Conservation (phyloP, 2,329 filamentous ascomycete genomes). For the Aspergillus ustus region DNA sequence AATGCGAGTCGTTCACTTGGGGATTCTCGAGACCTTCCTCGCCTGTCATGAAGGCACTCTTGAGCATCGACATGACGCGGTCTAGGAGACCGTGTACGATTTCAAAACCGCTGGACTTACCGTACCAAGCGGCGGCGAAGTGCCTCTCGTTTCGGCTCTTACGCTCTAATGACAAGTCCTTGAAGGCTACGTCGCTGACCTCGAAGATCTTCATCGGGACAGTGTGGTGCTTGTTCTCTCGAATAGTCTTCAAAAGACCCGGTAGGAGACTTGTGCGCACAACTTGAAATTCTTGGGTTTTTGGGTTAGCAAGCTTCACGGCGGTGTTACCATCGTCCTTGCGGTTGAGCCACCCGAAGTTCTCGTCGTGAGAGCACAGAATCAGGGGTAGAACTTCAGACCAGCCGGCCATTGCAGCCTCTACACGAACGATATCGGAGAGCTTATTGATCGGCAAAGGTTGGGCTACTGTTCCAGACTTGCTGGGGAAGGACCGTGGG, state of each 20-base stretch:
- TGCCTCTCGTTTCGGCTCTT: constrained; percentile 91
- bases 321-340: constrained; percentile 83
- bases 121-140: constrained; percentile 95
- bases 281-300: constrained; percentile 91
- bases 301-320: constrained; percentile 86
- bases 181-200: constrained; percentile 87
- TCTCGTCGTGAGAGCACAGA: constrained; percentile 96
- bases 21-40: constrained; percentile 71
- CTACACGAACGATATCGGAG: constrained; percentile 83
- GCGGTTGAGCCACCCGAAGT: constrained; percentile 93
- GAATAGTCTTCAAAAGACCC: constrained; percentile 88
- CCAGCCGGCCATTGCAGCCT: constrained; percentile 94
- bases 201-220: constrained; percentile 94
- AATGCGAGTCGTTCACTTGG: constrained; percentile 67
- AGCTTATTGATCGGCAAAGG: constrained; percentile 94
- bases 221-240: constrained; percentile 87
- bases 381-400: constrained; percentile 94
- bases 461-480: constrained; percentile 82
- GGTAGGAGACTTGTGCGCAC: constrained; percentile 86
- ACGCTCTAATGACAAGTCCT: constrained; percentile 79
- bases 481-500: constrained; percentile 82
- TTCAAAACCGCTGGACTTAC: constrained; percentile 93
- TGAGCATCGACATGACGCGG: constrained; percentile 89
- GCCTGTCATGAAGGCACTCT: constrained; percentile 75
- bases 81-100: constrained; percentile 93